phyloP scores from a whole-genome alignment of 257 asterid genomes.

The Solanum rostratum region DNA sequence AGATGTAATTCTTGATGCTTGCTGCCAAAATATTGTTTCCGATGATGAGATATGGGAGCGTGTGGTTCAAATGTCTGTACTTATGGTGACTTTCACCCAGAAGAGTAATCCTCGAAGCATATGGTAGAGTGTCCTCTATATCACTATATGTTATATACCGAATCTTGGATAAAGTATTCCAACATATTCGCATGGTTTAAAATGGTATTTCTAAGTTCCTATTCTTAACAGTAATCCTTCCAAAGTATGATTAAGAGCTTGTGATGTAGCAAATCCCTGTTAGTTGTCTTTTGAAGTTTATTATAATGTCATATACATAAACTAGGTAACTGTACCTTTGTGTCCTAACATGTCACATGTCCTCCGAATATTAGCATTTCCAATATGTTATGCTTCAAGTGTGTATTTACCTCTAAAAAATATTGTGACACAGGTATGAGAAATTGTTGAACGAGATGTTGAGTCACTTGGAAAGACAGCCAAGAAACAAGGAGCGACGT shows the following conservation, averaged over 20 bases:
- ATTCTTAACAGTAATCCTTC: background rate
- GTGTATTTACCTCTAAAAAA: background rate
- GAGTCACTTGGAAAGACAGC: slow-evolving; percentile 87
- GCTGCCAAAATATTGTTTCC: slow-evolving; percentile 77
- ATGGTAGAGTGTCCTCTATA: slow-evolving; percentile 40
- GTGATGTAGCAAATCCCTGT: background rate
- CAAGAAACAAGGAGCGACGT: slow-evolving; percentile 76
- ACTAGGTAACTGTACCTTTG: background rate
- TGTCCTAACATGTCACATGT: background rate
- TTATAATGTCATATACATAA: background rate
- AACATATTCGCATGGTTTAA: background rate
- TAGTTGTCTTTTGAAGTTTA: background rate
- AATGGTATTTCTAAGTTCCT: background rate
- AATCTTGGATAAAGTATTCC: background rate
- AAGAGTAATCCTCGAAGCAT: slow-evolving; percentile 71
- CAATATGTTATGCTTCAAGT: background rate
- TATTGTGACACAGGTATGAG: slow-evolving; percentile 50
- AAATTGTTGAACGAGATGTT: slow-evolving; percentile 77
- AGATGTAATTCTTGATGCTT: slow-evolving; percentile 85
- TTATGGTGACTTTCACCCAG: slow-evolving; percentile 56
- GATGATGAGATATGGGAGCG: slow-evolving; percentile 74
- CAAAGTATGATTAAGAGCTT: background rate
- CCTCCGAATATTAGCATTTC: background rate
- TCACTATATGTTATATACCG: background rate
- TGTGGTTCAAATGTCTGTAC: slow-evolving; percentile 83